Evolutionary conservation across 495 filamentous ascomycete genomes (phyloP).

Genomic region (Articulospora tetracladia): DNA sequence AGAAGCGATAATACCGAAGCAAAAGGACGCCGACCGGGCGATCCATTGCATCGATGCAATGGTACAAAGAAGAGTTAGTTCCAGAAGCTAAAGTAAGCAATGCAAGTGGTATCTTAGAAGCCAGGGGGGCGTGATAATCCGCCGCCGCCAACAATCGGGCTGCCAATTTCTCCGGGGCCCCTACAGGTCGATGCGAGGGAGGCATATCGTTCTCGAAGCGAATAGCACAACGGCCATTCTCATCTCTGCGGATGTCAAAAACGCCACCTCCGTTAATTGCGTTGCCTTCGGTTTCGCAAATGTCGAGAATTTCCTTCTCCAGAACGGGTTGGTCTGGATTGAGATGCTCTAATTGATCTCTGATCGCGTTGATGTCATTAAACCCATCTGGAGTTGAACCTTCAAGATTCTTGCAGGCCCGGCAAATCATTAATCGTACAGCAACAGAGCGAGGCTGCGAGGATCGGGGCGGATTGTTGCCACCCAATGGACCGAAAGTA

Average conservation of each 20-base stretch:
- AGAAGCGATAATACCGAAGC: background rate
- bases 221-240: slow-evolving; percentile 47
- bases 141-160: slow-evolving; percentile 45
- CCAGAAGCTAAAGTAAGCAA: background rate
- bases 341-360: slow-evolving; percentile 59
- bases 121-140: slow-evolving; percentile 20
- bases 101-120: slow-evolving; percentile 12
- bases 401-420: slow-evolving; percentile 42
- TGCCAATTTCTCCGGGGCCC: slow-evolving; percentile 53
- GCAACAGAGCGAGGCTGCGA: slow-evolving; percentile 38
- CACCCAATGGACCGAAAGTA: slow-evolving; percentile 15
- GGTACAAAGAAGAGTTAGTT: slow-evolving; percentile 19
- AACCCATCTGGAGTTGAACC: slow-evolving; percentile 48
- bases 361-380: slow-evolving; percentile 62
- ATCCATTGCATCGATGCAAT: slow-evolving; percentile 9
- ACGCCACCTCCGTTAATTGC: slow-evolving; percentile 81
- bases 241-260: slow-evolving; percentile 61
- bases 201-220: slow-evolving; percentile 54
- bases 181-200: slow-evolving; percentile 34
- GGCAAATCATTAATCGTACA: slow-evolving; percentile 46
- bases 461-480: slow-evolving; percentile 26
- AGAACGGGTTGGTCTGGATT: slow-evolving; percentile 55
- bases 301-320: slow-evolving; percentile 74
- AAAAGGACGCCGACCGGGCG: slow-evolving; percentile 2
- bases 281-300: slow-evolving; percentile 90